These are phyloP conservation scores for Podaxis sp. DNA, from an alignment of 768 basidiomycete genomes.

Conservation along the genomic window DNA sequence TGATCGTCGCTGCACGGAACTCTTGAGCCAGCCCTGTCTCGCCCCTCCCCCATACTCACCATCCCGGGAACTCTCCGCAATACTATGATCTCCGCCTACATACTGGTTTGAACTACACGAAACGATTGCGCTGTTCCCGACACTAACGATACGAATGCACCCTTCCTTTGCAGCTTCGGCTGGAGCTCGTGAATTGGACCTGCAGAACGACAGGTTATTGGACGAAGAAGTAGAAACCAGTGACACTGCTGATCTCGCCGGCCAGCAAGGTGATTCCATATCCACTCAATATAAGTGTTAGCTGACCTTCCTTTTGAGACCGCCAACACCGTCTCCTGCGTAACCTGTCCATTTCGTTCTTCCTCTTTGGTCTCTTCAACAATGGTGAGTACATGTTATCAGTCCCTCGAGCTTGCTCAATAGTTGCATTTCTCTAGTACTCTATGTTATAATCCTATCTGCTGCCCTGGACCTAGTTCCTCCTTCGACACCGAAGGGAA, in stretches of 20 bases:
- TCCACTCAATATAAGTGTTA: too few relatives aligned
- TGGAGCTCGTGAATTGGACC: slow-evolving; percentile 1
- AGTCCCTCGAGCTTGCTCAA: neutral
- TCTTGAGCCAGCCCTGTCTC: neutral
- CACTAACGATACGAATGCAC: neutral
- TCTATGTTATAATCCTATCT: slow-evolving; percentile 95
- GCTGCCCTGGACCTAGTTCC: slow-evolving; percentile 95
- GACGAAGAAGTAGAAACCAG: neutral
- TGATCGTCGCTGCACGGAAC: neutral
- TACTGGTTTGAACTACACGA: neutral
- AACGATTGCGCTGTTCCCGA: neutral
- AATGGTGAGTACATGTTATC: slow-evolving; percentile 56
- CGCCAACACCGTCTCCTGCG: slow-evolving; percentile 30
- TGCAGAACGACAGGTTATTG: slow-evolving; percentile 5
- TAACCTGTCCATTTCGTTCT: slow-evolving; percentile 67
- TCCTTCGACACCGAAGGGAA: slow-evolving; percentile 88
- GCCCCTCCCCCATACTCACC: neutral
- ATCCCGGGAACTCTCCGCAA: neutral
- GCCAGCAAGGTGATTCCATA: neutral
- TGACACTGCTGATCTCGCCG: neutral
- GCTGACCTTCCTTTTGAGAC: slow-evolving; percentile 16
- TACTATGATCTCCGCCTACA: neutral
- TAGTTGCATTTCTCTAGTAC: slow-evolving; percentile 43
- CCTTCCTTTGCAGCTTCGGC: neutral
- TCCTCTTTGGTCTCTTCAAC: slow-evolving; percentile 89